Evolutionary conservation across 371 early-diverging fungal genomes (phyloP).

Genomic region (Rhizopus delemar): DNA sequence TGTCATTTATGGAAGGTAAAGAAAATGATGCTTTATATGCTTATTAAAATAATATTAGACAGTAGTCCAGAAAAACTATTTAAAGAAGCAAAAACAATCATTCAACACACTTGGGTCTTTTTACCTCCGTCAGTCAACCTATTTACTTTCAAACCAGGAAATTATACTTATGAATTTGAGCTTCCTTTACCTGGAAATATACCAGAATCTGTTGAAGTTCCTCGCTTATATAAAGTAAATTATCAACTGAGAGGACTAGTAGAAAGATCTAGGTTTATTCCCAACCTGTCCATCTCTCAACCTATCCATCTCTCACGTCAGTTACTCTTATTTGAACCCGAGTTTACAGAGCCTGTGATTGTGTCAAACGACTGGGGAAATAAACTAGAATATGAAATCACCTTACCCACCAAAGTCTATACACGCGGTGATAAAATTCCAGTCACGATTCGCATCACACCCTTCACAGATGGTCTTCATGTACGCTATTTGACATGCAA

Average conservation of each 20-base stretch:
- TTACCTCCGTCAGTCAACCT: slow-evolving; percentile 28
- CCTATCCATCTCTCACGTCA: slow-evolving; percentile 33
- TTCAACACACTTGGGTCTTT: slow-evolving; percentile 41
- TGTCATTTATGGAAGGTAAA: slow-evolving; percentile 47
- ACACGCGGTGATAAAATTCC: slow-evolving; percentile 45
- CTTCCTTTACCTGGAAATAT: slow-evolving; percentile 38
- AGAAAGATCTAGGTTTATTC: slow-evolving; percentile 39
- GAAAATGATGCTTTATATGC: not conserved
- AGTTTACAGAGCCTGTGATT: slow-evolving; percentile 38
- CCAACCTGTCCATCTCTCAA: slow-evolving; percentile 25
- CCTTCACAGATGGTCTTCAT: slow-evolving; percentile 27
- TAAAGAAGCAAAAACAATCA: slow-evolving; percentile 32
- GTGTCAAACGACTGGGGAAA: slow-evolving; percentile 42
- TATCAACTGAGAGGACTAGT: slow-evolving; percentile 44
- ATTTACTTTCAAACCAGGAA: slow-evolving; percentile 30
- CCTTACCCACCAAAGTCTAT: slow-evolving; percentile 38
- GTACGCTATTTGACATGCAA: slow-evolving; percentile 39
- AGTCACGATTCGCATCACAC: slow-evolving; percentile 36
- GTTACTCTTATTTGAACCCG: slow-evolving; percentile 23
- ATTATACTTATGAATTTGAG: slow-evolving; percentile 43
- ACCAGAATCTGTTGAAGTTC: slow-evolving; percentile 43
- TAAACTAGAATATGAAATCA: slow-evolving; percentile 48
- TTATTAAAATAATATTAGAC: slow-evolving; percentile 19
- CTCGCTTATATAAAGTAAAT: slow-evolving; percentile 36
- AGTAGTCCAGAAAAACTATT: slow-evolving; percentile 41